Evolutionary conservation across 371 early-diverging fungal species (phyloP).

Genomic region (Mucor plumbeus): DNA sequence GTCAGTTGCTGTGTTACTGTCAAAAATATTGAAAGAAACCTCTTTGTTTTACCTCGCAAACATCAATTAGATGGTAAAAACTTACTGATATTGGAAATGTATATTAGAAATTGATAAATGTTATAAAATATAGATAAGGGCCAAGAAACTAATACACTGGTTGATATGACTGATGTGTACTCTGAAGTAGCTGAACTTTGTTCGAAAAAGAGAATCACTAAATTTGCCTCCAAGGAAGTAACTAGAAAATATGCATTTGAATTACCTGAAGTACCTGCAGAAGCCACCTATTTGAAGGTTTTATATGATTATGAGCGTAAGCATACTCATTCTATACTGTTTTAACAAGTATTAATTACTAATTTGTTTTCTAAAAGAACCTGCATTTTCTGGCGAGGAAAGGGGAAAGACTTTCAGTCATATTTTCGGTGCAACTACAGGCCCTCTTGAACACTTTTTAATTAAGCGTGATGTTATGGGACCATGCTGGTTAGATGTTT

Average conservation of each 20-base stretch:
- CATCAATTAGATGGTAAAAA: conserved; percentile 55
- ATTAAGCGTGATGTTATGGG: conserved; percentile 96
- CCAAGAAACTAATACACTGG: conserved; percentile 62
- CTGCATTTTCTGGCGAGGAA: conserved; percentile 71
- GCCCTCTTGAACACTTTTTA: conserved; percentile 91
- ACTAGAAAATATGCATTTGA: conserved; percentile 94
- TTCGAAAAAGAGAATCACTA: conserved; percentile 58
- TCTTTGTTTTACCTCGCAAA: conserved; percentile 86
- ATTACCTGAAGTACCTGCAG: conserved; percentile 78
- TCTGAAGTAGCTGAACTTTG: conserved; percentile 74
- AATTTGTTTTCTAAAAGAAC: conserved; percentile 45
- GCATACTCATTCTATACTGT: not conserved
- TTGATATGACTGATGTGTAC: conserved; percentile 72
- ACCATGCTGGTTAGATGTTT: conserved; percentile 91
- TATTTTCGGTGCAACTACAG: conserved; percentile 88
- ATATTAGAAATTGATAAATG: not conserved
- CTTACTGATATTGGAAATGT: not conserved
- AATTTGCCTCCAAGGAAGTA: conserved; percentile 68
- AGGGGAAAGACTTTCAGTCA: conserved; percentile 84
- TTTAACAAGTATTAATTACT: not conserved
- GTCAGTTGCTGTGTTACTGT: conserved; percentile 88
- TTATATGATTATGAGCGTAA: conserved; percentile 76
- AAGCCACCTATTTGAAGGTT: conserved; percentile 88
- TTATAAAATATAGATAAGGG: conserved; percentile 40
- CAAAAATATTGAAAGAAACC: conserved; percentile 80